Conservation (phyloP, 768 basidiomycete species). For the Lactarius indigo region DNA sequence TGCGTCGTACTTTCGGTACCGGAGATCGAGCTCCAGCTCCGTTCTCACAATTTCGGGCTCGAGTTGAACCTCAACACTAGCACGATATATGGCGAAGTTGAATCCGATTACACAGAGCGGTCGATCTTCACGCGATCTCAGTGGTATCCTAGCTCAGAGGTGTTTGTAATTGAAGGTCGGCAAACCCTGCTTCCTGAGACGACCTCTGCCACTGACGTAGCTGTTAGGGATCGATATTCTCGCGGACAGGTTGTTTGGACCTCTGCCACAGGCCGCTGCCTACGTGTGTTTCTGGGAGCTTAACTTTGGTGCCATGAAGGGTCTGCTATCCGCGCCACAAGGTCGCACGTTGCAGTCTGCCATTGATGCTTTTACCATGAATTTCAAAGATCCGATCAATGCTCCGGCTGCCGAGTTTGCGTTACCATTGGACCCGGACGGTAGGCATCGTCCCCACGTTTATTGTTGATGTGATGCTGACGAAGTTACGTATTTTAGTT, state of each 20-base stretch:
- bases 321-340: constrained; percentile 52
- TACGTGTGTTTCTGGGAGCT: constrained; percentile 96
- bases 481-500: constrained; percentile 43
- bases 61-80: constrained; percentile 46
- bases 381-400: constrained; percentile 74
- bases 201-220: neutral
- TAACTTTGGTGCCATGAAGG: constrained; percentile 59
- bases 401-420: constrained; percentile 70
- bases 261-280: constrained; percentile 74
- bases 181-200: neutral
- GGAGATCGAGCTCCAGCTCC: constrained; percentile 68
- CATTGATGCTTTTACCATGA: constrained; percentile 56
- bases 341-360: constrained; percentile 49
- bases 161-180: constrained; percentile 50
- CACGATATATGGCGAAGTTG: constrained; percentile 51
- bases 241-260: constrained; percentile 86
- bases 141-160: constrained; percentile 31
- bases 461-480: neutral
- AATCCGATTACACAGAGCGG: constrained; percentile 45
- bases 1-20: constrained; percentile 58
- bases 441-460: constrained; percentile 40
- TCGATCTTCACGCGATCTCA: constrained; percentile 31
- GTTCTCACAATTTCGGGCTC: constrained; percentile 77
- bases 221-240: constrained; percentile 67
- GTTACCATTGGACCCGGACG: constrained; percentile 69